These are phyloP conservation scores for Fusarium sp. DNA, from an alignment of 2,329 filamentous ascomycete species.

Conservation along the genomic window DNA sequence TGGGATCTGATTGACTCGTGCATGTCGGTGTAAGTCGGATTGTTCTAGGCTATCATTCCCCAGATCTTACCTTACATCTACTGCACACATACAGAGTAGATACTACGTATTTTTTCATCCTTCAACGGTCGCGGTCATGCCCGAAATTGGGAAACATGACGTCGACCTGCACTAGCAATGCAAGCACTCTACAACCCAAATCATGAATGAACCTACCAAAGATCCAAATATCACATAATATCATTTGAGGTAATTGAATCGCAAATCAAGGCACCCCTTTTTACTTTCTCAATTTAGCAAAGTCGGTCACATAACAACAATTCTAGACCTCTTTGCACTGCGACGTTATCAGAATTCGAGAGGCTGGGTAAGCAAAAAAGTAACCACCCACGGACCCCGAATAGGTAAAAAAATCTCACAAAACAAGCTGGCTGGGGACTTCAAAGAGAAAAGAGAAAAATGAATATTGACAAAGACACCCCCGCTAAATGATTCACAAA, in stretches of 20 bases:
- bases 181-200: conserved; percentile 38
- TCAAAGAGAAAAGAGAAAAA: background rate
- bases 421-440: conserved; percentile 33
- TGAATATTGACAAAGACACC: conserved; percentile 3
- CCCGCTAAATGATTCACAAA: conserved; percentile 9
- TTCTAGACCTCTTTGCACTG: conserved; percentile 12
- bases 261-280: conserved; percentile 14
- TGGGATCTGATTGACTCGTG: background rate
- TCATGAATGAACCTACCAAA: background rate
- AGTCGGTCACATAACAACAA: background rate
- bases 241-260: background rate
- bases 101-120: background rate
- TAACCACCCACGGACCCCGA: conserved; percentile 2
- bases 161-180: conserved; percentile 30
- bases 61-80: background rate
- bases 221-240: background rate
- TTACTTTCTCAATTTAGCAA: conserved; percentile 2
- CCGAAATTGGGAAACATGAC: conserved; percentile 35
- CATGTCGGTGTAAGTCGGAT: background rate
- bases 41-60: background rate
- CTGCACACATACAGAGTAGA: too few relatives aligned
- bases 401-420: conserved; percentile 25
- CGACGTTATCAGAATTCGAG: conserved; percentile 33
- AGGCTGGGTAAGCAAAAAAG: conserved; percentile 28
- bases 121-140: conserved; percentile 18